Evolutionary conservation across 805 yeast genomes (phyloP).

Genomic region (Hanseniaspora valbyensis): DNA sequence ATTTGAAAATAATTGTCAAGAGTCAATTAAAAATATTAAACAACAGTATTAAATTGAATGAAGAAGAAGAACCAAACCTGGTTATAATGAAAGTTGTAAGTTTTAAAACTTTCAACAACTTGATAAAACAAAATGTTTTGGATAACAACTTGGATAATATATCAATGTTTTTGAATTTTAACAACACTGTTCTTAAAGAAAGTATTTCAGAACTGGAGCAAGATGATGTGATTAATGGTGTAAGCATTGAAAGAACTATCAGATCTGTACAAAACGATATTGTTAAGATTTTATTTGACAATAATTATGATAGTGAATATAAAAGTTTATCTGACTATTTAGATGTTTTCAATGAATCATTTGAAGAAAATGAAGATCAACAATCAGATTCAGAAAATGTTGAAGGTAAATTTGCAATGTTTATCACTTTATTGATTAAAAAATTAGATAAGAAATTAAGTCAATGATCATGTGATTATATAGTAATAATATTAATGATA

Average conservation of each 20-base stretch:
- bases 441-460: not conserved
- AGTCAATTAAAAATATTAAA: not conserved
- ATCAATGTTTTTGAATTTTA: constrained; percentile 5
- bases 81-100: constrained; percentile 5
- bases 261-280: constrained; percentile 5
- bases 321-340: not conserved
- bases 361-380: not conserved
- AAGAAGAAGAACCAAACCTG: not conserved
- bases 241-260: not conserved
- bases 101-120: not conserved
- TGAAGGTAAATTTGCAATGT: constrained; percentile 13
- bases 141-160: constrained; percentile 10
- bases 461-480: not conserved
- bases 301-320: not conserved
- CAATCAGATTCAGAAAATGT: not conserved
- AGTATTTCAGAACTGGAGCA: not conserved
- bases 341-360: not conserved
- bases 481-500: not conserved
- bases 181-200: not conserved
- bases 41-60: not conserved
- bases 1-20: not conserved
- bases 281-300: not conserved
- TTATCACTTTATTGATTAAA: constrained; percentile 6
- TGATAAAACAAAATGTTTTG: constrained; percentile 4
- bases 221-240: not conserved